These are phyloP conservation scores for Thalassiosira mediterranea DNA, from an alignment of 352 stramenopile species.

Conservation along the genomic window DNA sequence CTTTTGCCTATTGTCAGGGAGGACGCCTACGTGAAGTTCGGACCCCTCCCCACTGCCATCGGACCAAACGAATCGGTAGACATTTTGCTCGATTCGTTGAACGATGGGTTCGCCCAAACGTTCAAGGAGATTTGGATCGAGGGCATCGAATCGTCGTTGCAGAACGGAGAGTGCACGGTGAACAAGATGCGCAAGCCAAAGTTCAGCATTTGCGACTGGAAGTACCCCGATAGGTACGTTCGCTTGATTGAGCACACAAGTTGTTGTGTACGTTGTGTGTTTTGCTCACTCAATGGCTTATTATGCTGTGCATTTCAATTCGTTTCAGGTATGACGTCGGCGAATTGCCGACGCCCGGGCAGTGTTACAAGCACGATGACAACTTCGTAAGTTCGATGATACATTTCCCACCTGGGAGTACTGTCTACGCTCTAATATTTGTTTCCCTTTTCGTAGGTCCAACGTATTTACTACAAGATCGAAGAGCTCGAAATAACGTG, in stretches of 20 bases:
- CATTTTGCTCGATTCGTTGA: constrained; percentile 31
- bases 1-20: not conserved
- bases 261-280: not conserved
- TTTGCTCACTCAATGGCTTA: not conserved
- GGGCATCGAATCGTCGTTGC: constrained; percentile 6
- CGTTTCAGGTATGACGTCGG: constrained; percentile 15
- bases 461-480: constrained; percentile 50
- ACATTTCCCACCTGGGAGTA: too few relatives aligned
- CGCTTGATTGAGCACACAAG: not conserved
- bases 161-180: constrained; percentile 32
- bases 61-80: constrained; percentile 24
- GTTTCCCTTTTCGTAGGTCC: constrained; percentile 10
- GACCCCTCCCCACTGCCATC: constrained; percentile 34
- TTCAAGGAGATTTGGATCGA: constrained; percentile 32
- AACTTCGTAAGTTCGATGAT: constrained; percentile 11
- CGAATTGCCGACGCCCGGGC: constrained; percentile 31
- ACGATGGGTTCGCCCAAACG: constrained; percentile 17
- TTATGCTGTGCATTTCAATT: not conserved
- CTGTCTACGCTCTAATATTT: not conserved
- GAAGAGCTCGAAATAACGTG: constrained; percentile 34
- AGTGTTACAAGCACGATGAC: constrained; percentile 34
- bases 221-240: constrained; percentile 39
- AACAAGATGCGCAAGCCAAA: constrained; percentile 23
- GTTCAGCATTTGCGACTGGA: constrained; percentile 48
- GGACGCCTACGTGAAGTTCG: constrained; percentile 33